These are phyloP conservation scores for Halophytophthora polymorphica DNA, from an alignment of 352 stramenopile genomes.

Conservation along the genomic window DNA sequence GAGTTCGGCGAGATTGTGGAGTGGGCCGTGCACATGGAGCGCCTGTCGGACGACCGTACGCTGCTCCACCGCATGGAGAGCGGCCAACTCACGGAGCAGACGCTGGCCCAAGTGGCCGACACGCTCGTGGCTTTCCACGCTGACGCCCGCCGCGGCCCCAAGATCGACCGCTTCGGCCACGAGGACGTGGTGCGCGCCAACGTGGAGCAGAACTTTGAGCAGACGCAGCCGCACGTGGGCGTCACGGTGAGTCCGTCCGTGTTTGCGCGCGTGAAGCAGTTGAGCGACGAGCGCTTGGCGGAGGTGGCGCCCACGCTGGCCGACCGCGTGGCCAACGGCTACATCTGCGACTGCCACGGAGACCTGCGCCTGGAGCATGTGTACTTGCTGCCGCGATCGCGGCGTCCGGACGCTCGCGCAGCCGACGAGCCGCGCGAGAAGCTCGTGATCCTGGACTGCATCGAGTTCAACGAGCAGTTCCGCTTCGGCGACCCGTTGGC, in stretches of 20 bases:
- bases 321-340: conserved; percentile 46
- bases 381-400: conserved; percentile 34
- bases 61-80: conserved; percentile 39
- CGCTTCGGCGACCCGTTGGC: conserved; percentile 62
- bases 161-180: conserved; percentile 58
- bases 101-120: conserved; percentile 37
- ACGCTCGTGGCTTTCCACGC: conserved; percentile 58
- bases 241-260: conserved; percentile 44
- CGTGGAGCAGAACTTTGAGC: conserved; percentile 73
- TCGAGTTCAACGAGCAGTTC: conserved; percentile 83
- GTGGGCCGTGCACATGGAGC: conserved; percentile 74
- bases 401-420: background rate
- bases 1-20: conserved; percentile 69
- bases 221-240: conserved; percentile 45
- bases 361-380: conserved; percentile 69
- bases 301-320: conserved; percentile 39
- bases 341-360: conserved; percentile 66
- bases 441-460: conserved; percentile 67
- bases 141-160: conserved; percentile 42
- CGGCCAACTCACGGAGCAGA: conserved; percentile 25
- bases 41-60: conserved; percentile 53
- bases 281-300: conserved; percentile 47
- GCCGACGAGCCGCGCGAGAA: conserved; percentile 4
- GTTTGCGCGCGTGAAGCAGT: conserved; percentile 46
- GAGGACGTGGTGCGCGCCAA: conserved; percentile 52